Conservation (phyloP, 306 rosid genomes). For the Prunus mira region DNA sequence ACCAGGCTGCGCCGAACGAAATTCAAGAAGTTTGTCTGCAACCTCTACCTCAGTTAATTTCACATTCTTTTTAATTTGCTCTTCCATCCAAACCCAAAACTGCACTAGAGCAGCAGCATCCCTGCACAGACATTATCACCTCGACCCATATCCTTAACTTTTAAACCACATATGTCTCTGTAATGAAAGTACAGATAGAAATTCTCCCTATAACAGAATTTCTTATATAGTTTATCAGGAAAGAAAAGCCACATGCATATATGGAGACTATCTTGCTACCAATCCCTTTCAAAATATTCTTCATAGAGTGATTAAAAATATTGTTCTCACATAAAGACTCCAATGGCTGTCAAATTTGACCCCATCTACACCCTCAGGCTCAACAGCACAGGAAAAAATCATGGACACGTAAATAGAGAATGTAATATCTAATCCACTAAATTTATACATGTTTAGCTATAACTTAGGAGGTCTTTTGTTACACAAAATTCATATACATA, state of each 20-base stretch:
- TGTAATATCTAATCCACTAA: background rate
- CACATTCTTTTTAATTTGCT: constrained; percentile 50
- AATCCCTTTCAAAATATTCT: background rate
- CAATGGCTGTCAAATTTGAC: background rate
- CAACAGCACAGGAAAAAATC: background rate
- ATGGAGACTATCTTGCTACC: background rate
- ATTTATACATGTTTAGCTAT: background rate
- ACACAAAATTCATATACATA: background rate
- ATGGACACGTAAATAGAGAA: background rate
- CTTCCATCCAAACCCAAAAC: constrained; percentile 95
- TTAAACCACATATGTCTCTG: background rate
- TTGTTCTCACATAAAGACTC: background rate
- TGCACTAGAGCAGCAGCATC: constrained; percentile 92
- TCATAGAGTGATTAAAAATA: background rate
- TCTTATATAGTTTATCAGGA: background rate
- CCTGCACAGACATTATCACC: constrained; percentile 46
- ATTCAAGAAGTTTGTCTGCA: constrained; percentile 84
- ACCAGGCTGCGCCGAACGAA: constrained; percentile 84
- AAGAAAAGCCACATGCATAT: background rate
- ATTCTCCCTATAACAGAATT: background rate
- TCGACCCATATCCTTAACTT: constrained; percentile 18
- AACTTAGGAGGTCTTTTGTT: background rate
- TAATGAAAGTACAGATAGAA: background rate
- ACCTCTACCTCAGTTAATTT: constrained; percentile 75
- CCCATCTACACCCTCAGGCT: background rate